Conservation (phyloP, 306 rosid species). For the Vachellia pachyceras region DNA sequence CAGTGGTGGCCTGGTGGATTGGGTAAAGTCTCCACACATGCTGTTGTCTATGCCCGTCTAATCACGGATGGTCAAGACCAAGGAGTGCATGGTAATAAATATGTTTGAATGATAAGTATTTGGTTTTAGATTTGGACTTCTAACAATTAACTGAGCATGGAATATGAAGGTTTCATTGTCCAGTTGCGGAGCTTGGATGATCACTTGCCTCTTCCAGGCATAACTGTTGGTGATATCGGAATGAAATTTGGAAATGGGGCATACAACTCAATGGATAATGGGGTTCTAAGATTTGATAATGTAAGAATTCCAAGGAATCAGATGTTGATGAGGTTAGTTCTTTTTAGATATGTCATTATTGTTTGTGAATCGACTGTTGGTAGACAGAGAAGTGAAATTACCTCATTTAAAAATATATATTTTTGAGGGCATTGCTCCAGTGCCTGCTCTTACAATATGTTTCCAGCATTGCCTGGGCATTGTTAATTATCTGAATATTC, state of each 20-base stretch:
- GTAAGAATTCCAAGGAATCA: constrained; percentile 92
- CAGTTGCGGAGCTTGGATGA: constrained; percentile 96
- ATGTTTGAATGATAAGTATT: constrained; percentile 22
- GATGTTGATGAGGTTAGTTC: constrained; percentile 88
- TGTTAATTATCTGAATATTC: background rate
- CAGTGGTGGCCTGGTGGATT: constrained; percentile 99
- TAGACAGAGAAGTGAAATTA: background rate
- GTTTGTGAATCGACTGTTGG: background rate
- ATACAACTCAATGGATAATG: constrained; percentile 95
- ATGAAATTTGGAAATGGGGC: constrained; percentile 93
- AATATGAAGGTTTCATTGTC: constrained; percentile 80
- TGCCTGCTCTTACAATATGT: constrained; percentile 7
- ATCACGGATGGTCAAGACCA: constrained; percentile 71
- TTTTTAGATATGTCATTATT: background rate
- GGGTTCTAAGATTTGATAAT: constrained; percentile 75
- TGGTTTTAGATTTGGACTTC: constrained; percentile 17
- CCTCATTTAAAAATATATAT: background rate
- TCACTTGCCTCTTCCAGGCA: constrained; percentile 86
- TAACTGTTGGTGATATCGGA: constrained; percentile 94
- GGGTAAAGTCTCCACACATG: constrained; percentile 92
- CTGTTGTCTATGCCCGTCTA: constrained; percentile 87
- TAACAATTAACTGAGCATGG: constrained; percentile 28
- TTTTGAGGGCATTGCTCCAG: constrained; percentile 5
- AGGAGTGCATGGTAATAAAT: constrained; percentile 81
- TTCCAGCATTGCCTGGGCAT: background rate